Conservation (phyloP, 257 asterid species). For the Solanum megistacrolobum region DNA sequence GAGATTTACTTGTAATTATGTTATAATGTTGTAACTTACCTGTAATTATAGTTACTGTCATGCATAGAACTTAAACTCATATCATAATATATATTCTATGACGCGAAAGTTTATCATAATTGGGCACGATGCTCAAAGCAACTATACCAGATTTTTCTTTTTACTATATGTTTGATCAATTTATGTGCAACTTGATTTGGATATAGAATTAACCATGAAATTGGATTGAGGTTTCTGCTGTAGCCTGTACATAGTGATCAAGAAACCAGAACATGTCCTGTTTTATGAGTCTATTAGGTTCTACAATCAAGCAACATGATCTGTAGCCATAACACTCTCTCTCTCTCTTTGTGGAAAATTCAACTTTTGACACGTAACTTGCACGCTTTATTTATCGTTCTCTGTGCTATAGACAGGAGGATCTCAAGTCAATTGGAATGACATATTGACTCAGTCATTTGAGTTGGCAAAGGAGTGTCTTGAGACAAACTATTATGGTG, state of each 20-base stretch:
- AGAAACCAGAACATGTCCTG: not conserved
- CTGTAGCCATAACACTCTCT: not conserved
- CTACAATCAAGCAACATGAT: not conserved
- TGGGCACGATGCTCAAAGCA: not conserved
- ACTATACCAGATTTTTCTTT: not conserved
- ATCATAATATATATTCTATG: not conserved
- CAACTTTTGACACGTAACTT: not conserved
- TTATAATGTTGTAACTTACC: not conserved
- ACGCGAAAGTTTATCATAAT: not conserved
- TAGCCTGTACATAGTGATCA: not conserved
- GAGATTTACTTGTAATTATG: not conserved
- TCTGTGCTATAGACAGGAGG: conserved; percentile 10
- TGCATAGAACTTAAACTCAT: not conserved
- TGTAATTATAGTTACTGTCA: not conserved
- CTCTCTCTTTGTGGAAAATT: not conserved
- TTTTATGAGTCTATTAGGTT: no score
- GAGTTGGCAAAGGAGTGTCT: conserved; percentile 28
- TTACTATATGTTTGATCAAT: not conserved
- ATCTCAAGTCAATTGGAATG: conserved; percentile 8
- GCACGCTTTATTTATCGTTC: not conserved
- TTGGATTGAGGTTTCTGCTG: not conserved
- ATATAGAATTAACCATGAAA: not conserved
- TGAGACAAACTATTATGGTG: conserved; percentile 32
- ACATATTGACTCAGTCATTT: conserved; percentile 13
- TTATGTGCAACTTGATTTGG: not conserved